phyloP scores from a whole-genome alignment of 2,329 filamentous ascomycete species.

The Rhynchosporium secalis region DNA sequence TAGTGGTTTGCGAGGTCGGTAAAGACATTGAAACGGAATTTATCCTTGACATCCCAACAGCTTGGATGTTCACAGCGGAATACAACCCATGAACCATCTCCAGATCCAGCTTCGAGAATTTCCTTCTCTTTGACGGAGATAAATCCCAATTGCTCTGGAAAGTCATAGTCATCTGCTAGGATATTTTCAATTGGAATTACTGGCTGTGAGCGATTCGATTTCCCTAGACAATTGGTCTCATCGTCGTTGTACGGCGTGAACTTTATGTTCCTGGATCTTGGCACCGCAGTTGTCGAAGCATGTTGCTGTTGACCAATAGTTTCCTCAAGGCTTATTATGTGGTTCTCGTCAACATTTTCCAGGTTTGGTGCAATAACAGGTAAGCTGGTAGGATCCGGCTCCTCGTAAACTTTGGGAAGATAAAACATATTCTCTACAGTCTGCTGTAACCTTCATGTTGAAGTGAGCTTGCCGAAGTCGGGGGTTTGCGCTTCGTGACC shows the following conservation, averaged over 20 bases:
- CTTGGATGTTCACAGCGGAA: slow-evolving; percentile 21
- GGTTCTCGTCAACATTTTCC: not conserved
- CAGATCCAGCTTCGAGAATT: slow-evolving; percentile 2
- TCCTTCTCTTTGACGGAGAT: slow-evolving; percentile 7
- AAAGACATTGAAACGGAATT: slow-evolving; percentile 19
- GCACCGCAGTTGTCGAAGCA: too few species aligned
- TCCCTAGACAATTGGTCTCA: too few species aligned
- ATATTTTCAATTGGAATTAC: not conserved
- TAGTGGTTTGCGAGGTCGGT: slow-evolving; percentile 40
- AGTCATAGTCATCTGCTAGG: slow-evolving; percentile 5
- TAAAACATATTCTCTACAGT: not conserved
- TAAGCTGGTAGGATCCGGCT: not conserved
- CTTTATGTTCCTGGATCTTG: too few species aligned
- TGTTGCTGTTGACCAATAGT: too few species aligned
- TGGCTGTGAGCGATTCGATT: not conserved
- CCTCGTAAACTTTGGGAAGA: not conserved
- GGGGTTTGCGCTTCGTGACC: not conserved
- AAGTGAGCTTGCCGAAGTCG: slow-evolving; percentile 5
- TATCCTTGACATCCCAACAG: slow-evolving; percentile 20
- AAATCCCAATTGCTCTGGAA: slow-evolving; percentile 2
- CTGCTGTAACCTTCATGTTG: not conserved
- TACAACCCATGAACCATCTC: slow-evolving; percentile 1
- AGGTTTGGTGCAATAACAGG: not conserved
- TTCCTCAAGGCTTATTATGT: too few species aligned
- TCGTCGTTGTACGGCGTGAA: too few species aligned